phyloP scores from a whole-genome alignment of 257 asterid species.

The Lavandula angustifolia region DNA sequence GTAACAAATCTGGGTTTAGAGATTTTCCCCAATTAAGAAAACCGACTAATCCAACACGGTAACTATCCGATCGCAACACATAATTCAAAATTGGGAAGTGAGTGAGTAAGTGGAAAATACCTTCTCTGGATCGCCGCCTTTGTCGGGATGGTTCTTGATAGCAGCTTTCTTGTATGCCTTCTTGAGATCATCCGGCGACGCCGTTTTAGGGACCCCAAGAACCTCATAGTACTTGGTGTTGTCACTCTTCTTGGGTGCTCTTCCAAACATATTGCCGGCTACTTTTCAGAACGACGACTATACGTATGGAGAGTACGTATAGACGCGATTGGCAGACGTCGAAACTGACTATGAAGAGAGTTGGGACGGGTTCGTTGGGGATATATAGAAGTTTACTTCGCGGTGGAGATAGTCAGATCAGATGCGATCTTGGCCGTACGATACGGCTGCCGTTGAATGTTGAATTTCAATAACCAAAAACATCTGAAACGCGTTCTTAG shows the following conservation, averaged over 20 bases:
- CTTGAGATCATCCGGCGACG: slow-evolving; percentile 67
- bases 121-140: slow-evolving; percentile 92
- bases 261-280: slow-evolving; percentile 48
- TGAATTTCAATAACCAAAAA: neutral
- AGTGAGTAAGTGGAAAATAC: slow-evolving; percentile 23
- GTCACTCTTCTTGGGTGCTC: slow-evolving; percentile 48
- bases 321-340: neutral
- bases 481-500: too few relatives aligned
- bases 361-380: neutral
- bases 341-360: neutral
- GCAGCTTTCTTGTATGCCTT: slow-evolving; percentile 84
- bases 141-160: slow-evolving; percentile 81
- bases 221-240: slow-evolving; percentile 48
- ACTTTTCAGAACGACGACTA: neutral
- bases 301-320: neutral
- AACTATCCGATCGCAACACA: neutral
- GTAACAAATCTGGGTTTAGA: neutral
- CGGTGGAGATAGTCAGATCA: slow-evolving; percentile 30
- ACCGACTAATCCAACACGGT: neutral
- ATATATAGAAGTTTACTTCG: neutral
- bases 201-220: slow-evolving; percentile 62
- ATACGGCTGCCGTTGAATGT: neutral
- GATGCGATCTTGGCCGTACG: slow-evolving; percentile 29
- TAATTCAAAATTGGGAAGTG: neutral
- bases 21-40: neutral